These are phyloP conservation scores for Aureobasidium subglaciale DNA, from an alignment of 2,329 filamentous ascomycete species.

Conservation along the genomic window DNA sequence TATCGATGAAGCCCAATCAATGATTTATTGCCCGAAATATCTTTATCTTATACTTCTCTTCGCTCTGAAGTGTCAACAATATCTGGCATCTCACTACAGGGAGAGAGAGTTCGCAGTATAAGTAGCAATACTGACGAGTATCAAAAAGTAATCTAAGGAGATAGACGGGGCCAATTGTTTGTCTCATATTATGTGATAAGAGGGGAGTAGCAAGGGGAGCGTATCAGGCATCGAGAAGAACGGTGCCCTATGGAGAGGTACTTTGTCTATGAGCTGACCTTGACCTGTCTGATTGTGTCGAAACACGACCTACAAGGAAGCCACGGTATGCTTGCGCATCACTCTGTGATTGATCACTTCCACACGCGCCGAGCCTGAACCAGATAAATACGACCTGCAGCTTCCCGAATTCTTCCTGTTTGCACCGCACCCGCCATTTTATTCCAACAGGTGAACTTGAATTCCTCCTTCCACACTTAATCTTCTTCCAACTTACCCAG, in stretches of 20 bases:
- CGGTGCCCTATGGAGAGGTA: too few relatives aligned
- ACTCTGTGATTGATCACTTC: neutral
- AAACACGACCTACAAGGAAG: neutral
- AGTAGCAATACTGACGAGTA: too few relatives aligned
- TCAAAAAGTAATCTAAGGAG: too few relatives aligned
- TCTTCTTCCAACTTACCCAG: neutral
- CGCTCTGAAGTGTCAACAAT: too few relatives aligned
- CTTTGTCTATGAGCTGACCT: neutral
- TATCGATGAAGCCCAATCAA: neutral
- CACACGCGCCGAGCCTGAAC: neutral
- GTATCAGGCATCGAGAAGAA: too few relatives aligned
- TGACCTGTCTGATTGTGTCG: neutral
- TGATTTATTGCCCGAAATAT: too few relatives aligned
- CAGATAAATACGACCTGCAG: slow-evolving; percentile 1
- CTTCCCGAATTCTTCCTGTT: neutral
- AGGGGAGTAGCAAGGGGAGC: too few relatives aligned
- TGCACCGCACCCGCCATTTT: neutral
- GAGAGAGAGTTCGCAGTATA: too few relatives aligned
- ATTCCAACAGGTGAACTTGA: neutral
- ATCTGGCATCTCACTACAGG: too few relatives aligned
- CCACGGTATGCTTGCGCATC: neutral
- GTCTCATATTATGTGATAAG: too few relatives aligned
- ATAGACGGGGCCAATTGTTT: too few relatives aligned
- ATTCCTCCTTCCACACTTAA: neutral
- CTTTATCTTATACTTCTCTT: neutral